Percentiles rank a stretch among this genome's conserved stretches.
Evolutionary conservation across 345 rosid species (phyloP).

Genomic region (Eucalyptus tenuipes): DNA sequence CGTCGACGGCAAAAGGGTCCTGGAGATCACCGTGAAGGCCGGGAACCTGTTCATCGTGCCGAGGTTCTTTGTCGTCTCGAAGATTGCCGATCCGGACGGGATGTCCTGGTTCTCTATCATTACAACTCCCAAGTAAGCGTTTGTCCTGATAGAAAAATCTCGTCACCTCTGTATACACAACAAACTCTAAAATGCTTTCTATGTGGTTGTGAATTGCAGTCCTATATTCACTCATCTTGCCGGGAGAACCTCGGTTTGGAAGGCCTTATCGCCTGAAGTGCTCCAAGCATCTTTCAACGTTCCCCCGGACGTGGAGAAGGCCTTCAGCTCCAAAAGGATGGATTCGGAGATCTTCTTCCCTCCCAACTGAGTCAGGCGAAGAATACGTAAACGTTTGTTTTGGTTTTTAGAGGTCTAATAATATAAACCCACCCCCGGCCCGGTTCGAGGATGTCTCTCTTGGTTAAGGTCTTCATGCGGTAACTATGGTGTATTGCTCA

Average conservation of each 20-base stretch:
- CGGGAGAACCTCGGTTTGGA: slow-evolving; percentile 69
- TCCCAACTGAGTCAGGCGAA: slow-evolving; percentile 19
- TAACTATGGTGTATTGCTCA: neutral
- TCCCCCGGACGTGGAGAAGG: slow-evolving; percentile 37
- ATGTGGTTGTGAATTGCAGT: slow-evolving; percentile 14
- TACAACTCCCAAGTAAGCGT: slow-evolving; percentile 69
- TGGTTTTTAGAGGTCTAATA: neutral
- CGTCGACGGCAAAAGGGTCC: slow-evolving; percentile 53
- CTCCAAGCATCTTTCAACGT: slow-evolving; percentile 66
- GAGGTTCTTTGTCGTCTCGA: slow-evolving; percentile 84
- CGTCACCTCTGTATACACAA: neutral
- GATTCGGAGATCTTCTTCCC: slow-evolving; percentile 75
- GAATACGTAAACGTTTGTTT: neutral
- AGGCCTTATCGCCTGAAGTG: slow-evolving; percentile 73
- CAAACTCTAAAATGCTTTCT: neutral
- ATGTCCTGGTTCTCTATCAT: slow-evolving; percentile 89
- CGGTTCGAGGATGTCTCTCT: neutral
- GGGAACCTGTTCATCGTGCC: slow-evolving; percentile 75
- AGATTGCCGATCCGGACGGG: slow-evolving; percentile 80
- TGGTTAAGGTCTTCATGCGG: neutral
- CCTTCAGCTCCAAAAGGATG: slow-evolving; percentile 60
- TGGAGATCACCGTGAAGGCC: slow-evolving; percentile 64
- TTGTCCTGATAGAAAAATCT: no score
- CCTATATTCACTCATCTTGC: slow-evolving; percentile 90
- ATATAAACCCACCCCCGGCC: neutral